phyloP scores from a whole-genome alignment of 192 early-diverging fungal genomes.

The Spizellomyces punctatus region DNA sequence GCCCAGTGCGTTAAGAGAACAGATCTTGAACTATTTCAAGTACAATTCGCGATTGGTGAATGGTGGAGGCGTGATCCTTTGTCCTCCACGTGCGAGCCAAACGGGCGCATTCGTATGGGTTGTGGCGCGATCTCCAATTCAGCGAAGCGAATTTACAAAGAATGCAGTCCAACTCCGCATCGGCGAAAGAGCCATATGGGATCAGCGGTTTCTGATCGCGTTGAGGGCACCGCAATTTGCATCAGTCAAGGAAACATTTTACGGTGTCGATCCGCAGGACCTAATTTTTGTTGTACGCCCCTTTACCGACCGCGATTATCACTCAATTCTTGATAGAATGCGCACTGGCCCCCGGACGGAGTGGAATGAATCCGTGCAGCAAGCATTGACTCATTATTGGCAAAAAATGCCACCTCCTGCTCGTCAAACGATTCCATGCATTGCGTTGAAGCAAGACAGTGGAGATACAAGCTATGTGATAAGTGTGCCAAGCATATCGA shows the following conservation, averaged over 20 bases:
- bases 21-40: constrained; percentile 2
- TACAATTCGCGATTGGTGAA: not conserved
- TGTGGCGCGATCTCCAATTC: constrained; percentile 1
- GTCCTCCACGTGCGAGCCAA: not conserved
- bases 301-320: constrained; percentile 6
- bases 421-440: constrained; percentile 25
- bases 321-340: constrained; percentile 17
- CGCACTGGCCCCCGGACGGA: constrained; percentile 8
- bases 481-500: constrained; percentile 12
- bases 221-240: not conserved
- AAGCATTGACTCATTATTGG: constrained; percentile 15
- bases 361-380: constrained; percentile 1
- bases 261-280: not conserved
- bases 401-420: constrained; percentile 19
- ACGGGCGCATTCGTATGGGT: constrained; percentile 29
- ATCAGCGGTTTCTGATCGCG: constrained; percentile 15
- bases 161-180: not conserved
- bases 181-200: constrained; percentile 28
- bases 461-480: constrained; percentile 24
- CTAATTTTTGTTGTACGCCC: constrained; percentile 24
- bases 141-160: not conserved
- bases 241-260: not conserved
- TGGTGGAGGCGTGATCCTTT: constrained; percentile 10
- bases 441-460: constrained; percentile 21
- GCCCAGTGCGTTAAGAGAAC: not conserved